Evolutionary conservation across 306 rosid genomes (phyloP), one percentile per base, ranked within the genome.

Genomic region (Cucumis hystrix): DNA sequence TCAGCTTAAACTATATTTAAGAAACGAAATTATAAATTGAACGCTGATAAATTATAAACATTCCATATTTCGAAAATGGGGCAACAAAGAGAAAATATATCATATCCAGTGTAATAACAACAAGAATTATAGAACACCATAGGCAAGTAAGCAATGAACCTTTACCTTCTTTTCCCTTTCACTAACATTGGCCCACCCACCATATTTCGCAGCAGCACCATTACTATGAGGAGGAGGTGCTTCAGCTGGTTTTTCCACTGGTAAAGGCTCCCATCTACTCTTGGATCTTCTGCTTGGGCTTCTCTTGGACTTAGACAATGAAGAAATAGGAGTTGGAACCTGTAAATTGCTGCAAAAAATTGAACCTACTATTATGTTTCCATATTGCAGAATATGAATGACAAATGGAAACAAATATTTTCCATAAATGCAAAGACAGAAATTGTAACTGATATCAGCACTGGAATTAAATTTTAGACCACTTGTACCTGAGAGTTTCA

Each of bases 241-340:
- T 66, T 85, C 91, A 62, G 75, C 88, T 13, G 86, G 86, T 84
- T 85, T 95, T 83, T 89, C 99, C 87, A 88, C 98, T 3, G 87
- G 89, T 79, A 96, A 77, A 79, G 99, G 99, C 83, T 96, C 99
- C 99, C 99, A 96, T 84, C 99, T 88, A 83, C 99, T 96, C 86
- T 85, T 95, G 60, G 91, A 83, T 81, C 89, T 89, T 76, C 91
- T 89, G 63, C 77, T 83, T 17, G 99, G 99, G 88, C 96, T 95
- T 82, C 87, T 86, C 79, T 87, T 92, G 79, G 74, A 82, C 81
- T 90, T 90, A 37, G 89, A 84, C 88, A 87, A 83, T 47, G 79
- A 77, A 35, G 86, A 87, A 73, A 80, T 83, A 69, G 79, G 85
- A 73, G 78, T 67, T 55, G 86, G 82, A 82, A 80, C 77, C 77